Evolutionary conservation across 2,329 filamentous ascomycete species (phyloP).

Genomic region (Neopestalotiopsis sp.): DNA sequence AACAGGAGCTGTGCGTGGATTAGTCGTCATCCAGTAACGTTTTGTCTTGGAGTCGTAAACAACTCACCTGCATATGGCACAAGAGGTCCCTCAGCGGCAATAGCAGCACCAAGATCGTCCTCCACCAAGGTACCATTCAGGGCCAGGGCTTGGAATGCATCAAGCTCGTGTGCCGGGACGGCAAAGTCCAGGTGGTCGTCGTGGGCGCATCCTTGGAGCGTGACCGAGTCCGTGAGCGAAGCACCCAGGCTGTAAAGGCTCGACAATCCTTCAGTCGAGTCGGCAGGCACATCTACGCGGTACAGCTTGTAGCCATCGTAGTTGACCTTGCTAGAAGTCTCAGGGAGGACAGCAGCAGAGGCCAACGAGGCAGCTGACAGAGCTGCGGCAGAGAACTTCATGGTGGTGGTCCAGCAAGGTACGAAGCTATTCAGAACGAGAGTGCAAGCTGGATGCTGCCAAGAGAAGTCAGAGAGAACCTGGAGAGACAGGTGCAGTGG

Average conservation of each 20-base stretch:
- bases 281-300: conserved; percentile 27
- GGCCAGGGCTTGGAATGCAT: conserved; percentile 32
- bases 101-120: conserved; percentile 33
- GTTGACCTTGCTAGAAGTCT: conserved; percentile 26
- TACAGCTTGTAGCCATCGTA: conserved; percentile 41
- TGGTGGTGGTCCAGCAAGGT: not conserved
- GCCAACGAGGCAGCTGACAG: conserved; percentile 19
- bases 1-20: conserved; percentile 21
- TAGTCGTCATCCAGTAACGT: conserved; percentile 1
- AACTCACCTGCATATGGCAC: conserved; percentile 29
- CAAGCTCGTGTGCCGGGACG: conserved; percentile 34
- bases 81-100: conserved; percentile 34
- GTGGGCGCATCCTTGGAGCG: conserved; percentile 27
- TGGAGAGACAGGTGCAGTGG: not conserved
- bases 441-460: not conserved
- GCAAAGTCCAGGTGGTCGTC: conserved; percentile 36
- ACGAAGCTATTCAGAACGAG: not conserved
- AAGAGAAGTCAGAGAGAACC: not conserved
- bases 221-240: conserved; percentile 27
- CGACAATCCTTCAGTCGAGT: conserved; percentile 15
- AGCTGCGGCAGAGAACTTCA: conserved; percentile 16
- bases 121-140: conserved; percentile 32
- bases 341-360: conserved; percentile 16
- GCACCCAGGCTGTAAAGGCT: conserved; percentile 26
- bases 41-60: not conserved